phyloP scores from a whole-genome alignment of 108 stramenopile species.

The Pseudonitzschia pungens region DNA sequence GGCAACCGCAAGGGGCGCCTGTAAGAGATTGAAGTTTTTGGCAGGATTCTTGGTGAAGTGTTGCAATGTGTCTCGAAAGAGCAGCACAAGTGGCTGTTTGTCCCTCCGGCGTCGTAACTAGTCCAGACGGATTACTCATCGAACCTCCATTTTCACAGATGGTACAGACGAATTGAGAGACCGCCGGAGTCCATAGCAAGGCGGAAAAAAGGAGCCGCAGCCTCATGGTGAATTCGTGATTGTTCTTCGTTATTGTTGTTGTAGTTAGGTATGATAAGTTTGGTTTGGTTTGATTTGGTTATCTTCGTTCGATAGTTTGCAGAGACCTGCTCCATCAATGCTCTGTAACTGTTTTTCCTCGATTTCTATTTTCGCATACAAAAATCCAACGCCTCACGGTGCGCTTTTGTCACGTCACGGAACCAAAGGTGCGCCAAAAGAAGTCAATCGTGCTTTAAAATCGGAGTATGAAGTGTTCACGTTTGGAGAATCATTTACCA shows the following conservation, averaged over 20 bases:
- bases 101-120: neutral
- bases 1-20: slow-evolving; percentile 8
- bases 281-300: neutral
- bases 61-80: neutral
- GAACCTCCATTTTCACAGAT: slow-evolving; percentile 9
- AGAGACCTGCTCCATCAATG: neutral
- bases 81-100: slow-evolving; percentile 2
- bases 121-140: slow-evolving; percentile 6
- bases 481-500: no score
- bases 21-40: slow-evolving; percentile 1
- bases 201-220: neutral
- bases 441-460: no score
- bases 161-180: neutral
- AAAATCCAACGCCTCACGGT: slow-evolving; percentile 1
- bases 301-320: neutral
- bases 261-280: neutral
- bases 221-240: slow-evolving; percentile 7
- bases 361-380: neutral
- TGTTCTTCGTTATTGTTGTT: neutral
- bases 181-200: slow-evolving; percentile 7
- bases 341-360: neutral
- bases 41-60: neutral
- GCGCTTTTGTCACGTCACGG: neutral
- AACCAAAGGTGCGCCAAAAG: neutral
- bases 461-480: no score